Base-by-base conservation (phyloP, 352 stramenopile genomes). In the Globisporangium megalacanthum region DNA sequence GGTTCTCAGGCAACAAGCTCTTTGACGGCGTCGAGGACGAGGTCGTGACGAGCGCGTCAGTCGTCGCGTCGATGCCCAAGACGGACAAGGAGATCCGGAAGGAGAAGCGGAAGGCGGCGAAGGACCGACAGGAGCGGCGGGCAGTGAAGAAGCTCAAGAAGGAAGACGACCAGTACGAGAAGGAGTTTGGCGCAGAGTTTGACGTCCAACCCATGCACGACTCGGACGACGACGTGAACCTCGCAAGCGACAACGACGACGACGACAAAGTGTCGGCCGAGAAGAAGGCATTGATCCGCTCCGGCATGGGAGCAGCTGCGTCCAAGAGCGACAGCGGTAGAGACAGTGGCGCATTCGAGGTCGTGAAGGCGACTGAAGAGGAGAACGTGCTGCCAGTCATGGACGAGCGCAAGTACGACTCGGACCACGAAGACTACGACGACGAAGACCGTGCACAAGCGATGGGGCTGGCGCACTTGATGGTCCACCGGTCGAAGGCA, bases 41-140 rank as follows among this genome's bases (percentile, higher is more conserved):
- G 1, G 55, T 55, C 4, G 83, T 84, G 44, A 72, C 89, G 3
- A 62, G 62, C 0, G 17, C 68, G 10, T 62, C 66, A 47, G 45
- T 53, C 10, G 33, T 90, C 19, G 70, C 78, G 0, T 82, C 86
- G 10, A 99, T 99, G 89, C 97, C 96, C 0, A 98, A 98, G 72
- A 99, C 97, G 0, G 97, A 99, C 61, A 99, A 99, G 68, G 82
- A 99, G 64, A 94, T 97, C 57, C 95, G 97, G 35, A 89, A 98
- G 50, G 93, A 98, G 42, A 99, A 99, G 69, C 86, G 97, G 17
- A 89, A 98, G 58, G 98, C 98, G 53, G 94, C 92, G 0, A 85
- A 87, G 54, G 88, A 97, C 9, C 84, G 94, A 1, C 80, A 97
- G 52, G 92, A 98, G 70, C 86, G 94, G 5, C 82, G 86, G 20